Conservation (phyloP, 306 rosid species). For the Vachellia collinsii region DNA sequence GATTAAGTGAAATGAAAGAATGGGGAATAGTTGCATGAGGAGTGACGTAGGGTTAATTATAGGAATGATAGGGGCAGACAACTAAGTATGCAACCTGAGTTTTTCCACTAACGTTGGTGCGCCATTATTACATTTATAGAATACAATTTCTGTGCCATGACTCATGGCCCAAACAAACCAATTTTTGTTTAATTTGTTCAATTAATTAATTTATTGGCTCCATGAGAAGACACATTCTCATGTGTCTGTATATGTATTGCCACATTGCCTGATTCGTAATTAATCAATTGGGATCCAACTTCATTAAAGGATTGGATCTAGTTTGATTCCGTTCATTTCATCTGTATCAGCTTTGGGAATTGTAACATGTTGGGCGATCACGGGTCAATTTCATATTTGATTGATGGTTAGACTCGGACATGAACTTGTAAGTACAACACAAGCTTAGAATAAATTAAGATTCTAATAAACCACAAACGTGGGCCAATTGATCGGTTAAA, state of each 20-base stretch:
- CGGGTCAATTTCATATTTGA: too few relatives aligned
- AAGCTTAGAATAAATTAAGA: too few relatives aligned
- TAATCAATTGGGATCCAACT: too few relatives aligned
- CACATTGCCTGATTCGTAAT: not conserved
- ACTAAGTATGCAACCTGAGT: conserved; percentile 72
- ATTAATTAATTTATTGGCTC: not conserved
- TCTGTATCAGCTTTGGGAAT: too few relatives aligned
- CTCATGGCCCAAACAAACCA: conserved; percentile 47
- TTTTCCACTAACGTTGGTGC: conserved; percentile 85
- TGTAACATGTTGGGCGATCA: too few relatives aligned
- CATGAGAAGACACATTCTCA: not conserved
- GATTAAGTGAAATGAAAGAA: too few relatives aligned
- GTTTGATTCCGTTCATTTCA: too few relatives aligned
- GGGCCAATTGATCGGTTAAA: too few relatives aligned
- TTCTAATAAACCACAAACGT: not conserved
- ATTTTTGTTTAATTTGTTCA: too few relatives aligned
- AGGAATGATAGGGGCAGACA: conserved; percentile 67
- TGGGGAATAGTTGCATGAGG: not conserved
- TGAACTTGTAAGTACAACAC: too few relatives aligned
- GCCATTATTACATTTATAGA: conserved; percentile 58
- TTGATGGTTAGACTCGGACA: too few relatives aligned
- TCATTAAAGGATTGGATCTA: too few relatives aligned
- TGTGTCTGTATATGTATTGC: not conserved
- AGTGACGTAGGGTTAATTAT: conserved; percentile 60
- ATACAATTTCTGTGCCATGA: not conserved